These are phyloP conservation scores for Metschnikowia dekortorum DNA, from an alignment of 805 yeast genomes.

Conservation along the genomic window DNA sequence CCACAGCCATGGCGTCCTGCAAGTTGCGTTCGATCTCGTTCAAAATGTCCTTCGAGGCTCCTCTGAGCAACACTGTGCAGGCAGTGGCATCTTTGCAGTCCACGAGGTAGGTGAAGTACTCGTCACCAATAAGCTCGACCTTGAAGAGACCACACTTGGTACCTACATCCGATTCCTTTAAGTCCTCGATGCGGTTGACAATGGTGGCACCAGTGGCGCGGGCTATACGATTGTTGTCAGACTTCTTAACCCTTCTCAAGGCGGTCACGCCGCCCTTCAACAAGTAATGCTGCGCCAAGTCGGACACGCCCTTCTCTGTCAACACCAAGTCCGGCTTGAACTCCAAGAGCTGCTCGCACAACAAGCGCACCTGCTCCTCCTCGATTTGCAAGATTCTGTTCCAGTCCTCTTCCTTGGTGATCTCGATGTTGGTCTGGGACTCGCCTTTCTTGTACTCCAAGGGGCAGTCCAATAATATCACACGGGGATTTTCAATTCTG, in stretches of 20 bases:
- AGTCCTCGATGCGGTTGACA: constrained; percentile 91
- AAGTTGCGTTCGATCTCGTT: constrained; percentile 95
- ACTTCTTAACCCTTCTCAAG: constrained; percentile 89
- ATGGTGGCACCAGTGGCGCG: constrained; percentile 97
- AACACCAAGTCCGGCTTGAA: constrained; percentile 91
- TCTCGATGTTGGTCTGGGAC: constrained; percentile 96
- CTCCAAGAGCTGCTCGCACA: constrained; percentile 81
- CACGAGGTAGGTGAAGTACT: constrained; percentile 82
- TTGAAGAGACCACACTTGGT: constrained; percentile 84
- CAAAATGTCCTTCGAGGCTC: constrained; percentile 94
- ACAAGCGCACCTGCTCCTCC: constrained; percentile 88
- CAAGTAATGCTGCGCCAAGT: constrained; percentile 93
- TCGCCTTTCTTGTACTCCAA: constrained; percentile 98
- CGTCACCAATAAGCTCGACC: constrained; percentile 95
- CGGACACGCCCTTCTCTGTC: constrained; percentile 98
- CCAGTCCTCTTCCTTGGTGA: constrained; percentile 96
- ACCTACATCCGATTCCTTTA: constrained; percentile 88
- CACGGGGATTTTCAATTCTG: constrained; percentile 79
- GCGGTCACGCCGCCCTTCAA: constrained; percentile 91
- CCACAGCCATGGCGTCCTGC: constrained; percentile 98
- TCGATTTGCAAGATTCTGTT: constrained; percentile 90
- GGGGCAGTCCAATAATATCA: constrained; percentile 90
- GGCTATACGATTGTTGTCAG: constrained; percentile 94
- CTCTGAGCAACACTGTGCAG: constrained; percentile 88
- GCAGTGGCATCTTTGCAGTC: constrained; percentile 86